Base-by-base conservation (phyloP, 2,329 filamentous ascomycete genomes). In the Podosphaera fusca region DNA sequence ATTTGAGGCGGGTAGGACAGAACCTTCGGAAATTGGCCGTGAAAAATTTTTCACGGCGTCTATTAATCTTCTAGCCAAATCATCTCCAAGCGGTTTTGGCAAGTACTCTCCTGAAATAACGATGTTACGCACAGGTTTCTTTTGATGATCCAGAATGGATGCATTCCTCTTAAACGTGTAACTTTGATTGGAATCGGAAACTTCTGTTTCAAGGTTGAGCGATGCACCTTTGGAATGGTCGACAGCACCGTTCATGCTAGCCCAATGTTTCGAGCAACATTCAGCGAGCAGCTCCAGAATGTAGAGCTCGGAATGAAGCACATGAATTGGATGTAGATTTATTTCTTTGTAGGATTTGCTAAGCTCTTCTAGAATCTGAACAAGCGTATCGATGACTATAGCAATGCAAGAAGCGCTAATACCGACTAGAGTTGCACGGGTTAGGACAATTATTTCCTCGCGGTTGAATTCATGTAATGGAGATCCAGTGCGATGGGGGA, bases 301-400 rank as follows among this genome's bases (percentile, higher is more conserved):
- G 63, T 81, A 84, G 53, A 80, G 70, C 66, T 84, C 80, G 21
- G 81, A 83, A 52, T 78, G 72, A 36, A 83, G 69, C 55, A 84
- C 72, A 64, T 82, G 77, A 42, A 73, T 69, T 1, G 80, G 79
- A 62, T 81, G 79, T 30, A 70, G 68, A 51, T 73, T 67, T 57
- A 77, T 69, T 31, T 61, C 68, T 59, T 73, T 73, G 64, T 78
- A 79, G 2, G 77, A 75, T 55, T 74, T 74, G 34, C 72, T 70
- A 45, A 82, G 71, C 42, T 80, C 77, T 65, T 82, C 78, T 51
- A 82, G 72, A 4, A 82, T 69, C 45, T 71, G 69, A 29, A 82
- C 66, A 30, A 83, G 71, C 12, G 77, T 70, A 54, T 80, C 75
- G 60, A 82, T 70, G 40, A 83, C 76, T 56, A 72, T 66, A 52